These are phyloP conservation scores for Aspergillus sp. DNA, from an alignment of 2,329 filamentous ascomycete genomes.

Conservation along the genomic window DNA sequence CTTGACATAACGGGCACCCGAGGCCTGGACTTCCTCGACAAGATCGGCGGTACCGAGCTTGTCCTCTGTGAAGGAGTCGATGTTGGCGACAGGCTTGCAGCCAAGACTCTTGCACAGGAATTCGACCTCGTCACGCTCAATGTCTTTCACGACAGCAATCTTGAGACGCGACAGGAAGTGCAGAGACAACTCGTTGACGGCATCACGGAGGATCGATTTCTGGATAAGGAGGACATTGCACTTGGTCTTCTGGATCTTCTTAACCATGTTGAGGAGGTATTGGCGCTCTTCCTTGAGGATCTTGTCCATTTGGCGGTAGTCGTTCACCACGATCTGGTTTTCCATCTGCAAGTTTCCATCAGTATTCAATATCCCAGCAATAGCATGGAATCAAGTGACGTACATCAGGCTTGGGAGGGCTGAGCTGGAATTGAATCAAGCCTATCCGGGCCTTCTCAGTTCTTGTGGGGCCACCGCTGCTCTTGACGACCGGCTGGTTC, in stretches of 20 bases:
- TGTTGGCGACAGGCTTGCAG: constrained; percentile 97
- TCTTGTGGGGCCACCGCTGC: constrained; percentile 78
- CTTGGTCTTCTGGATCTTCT: constrained; percentile 99
- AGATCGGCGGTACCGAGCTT: constrained; percentile 93
- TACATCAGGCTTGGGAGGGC: constrained; percentile 94
- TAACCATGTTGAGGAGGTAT: constrained; percentile 97
- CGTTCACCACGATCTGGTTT: constrained; percentile 98
- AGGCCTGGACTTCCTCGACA: constrained; percentile 84
- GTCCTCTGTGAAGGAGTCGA: constrained; percentile 98
- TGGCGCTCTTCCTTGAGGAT: constrained; percentile 98
- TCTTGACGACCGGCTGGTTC: constrained; percentile 90
- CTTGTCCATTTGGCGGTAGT: constrained; percentile 99
- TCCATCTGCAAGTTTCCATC: constrained; percentile 67
- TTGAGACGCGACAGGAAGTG: constrained; percentile 97
- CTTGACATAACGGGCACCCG: constrained; percentile 89
- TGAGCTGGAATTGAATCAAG: constrained; percentile 97
- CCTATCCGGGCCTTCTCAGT: constrained; percentile 98
- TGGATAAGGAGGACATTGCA: constrained; percentile 98
- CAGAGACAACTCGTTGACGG: constrained; percentile 93
- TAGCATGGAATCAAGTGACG: constrained; percentile 26
- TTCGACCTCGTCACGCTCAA: constrained; percentile 97
- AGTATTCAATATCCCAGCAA: not conserved
- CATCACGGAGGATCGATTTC: constrained; percentile 95
- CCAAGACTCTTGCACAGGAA: constrained; percentile 99
- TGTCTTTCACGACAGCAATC: constrained; percentile 94